phyloP scores from a whole-genome alignment of 2,329 filamentous ascomycete genomes.

The Blastomyces gilchristii region DNA sequence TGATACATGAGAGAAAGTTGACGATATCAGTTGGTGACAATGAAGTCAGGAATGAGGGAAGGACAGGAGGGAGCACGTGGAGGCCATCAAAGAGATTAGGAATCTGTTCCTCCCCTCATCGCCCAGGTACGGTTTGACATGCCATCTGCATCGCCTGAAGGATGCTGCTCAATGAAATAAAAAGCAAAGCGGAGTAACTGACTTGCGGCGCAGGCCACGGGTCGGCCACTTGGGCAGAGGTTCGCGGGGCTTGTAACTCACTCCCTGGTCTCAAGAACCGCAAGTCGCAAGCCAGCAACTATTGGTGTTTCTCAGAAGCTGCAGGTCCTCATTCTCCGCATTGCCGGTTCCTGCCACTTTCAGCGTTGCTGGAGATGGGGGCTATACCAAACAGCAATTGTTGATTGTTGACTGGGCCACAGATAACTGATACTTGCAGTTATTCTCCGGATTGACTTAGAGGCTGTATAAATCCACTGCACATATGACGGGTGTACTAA shows the following conservation, averaged over 20 bases:
- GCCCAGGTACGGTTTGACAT: not conserved
- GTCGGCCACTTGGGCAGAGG: not conserved
- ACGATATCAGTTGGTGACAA: slow-evolving; percentile 6
- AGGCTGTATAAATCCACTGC: not conserved
- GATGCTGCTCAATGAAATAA: slow-evolving; percentile 5
- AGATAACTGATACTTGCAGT: not conserved
- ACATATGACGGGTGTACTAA: not conserved
- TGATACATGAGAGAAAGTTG: not conserved
- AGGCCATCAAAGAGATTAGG: slow-evolving; percentile 4
- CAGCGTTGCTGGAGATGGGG: not conserved
- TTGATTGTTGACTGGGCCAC: slow-evolving; percentile 3
- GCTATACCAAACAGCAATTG: slow-evolving; percentile 2
- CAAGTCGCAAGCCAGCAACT: not conserved
- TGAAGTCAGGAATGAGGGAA: not conserved
- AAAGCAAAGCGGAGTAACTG: slow-evolving; percentile 1
- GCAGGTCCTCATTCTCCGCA: slow-evolving; percentile 4
- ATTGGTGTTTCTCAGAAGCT: slow-evolving; percentile 2
- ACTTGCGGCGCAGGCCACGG: slow-evolving; percentile 1
- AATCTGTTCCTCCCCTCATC: not conserved
- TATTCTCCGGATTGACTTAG: not conserved
- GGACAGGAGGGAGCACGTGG: slow-evolving; percentile 4
- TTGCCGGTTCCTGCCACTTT: not conserved
- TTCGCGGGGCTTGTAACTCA: not conserved
- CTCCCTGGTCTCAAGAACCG: not conserved
- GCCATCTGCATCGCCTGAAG: slow-evolving; percentile 3